Conservation (phyloP, 2,329 filamentous ascomycete genomes). For the Scedosporium apiospermum region DNA sequence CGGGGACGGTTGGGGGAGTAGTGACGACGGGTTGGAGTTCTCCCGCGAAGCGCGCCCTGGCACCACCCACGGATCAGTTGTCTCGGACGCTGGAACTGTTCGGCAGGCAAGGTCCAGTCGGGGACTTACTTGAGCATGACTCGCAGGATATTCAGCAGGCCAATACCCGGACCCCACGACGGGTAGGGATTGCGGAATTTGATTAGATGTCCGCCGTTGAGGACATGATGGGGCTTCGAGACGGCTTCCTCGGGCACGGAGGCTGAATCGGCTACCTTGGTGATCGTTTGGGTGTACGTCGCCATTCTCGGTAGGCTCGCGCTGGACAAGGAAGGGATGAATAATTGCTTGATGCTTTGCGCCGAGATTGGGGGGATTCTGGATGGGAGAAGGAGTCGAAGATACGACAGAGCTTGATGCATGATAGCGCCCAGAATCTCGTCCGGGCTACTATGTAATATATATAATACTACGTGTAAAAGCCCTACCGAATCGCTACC, state of each 20-base stretch:
- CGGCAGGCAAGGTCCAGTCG: too few relatives aligned
- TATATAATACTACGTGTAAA: too few relatives aligned
- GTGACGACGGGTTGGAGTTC: conserved; percentile 45
- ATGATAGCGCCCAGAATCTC: neutral
- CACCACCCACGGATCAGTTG: neutral
- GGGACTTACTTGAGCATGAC: conserved; percentile 8
- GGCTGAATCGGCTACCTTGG: conserved; percentile 15
- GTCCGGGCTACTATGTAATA: neutral
- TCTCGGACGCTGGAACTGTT: neutral
- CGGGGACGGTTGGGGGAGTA: conserved; percentile 53
- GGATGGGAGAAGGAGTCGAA: neutral
- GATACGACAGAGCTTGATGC: neutral
- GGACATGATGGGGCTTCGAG: conserved; percentile 30
- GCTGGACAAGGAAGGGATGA: neutral
- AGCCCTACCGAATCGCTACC: too few relatives aligned
- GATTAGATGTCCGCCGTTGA: conserved; percentile 22
- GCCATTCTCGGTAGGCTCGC: conserved; percentile 10
- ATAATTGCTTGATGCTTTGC: conserved; percentile 21
- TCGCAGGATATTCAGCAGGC: neutral
- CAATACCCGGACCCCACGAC: conserved; percentile 24
- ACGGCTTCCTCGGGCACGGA: conserved; percentile 23
- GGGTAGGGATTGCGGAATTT: conserved; percentile 43
- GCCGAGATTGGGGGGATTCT: neutral
- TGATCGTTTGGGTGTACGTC: conserved; percentile 11
- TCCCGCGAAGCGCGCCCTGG: conserved; percentile 29